phyloP scores from a whole-genome alignment of 768 basidiomycete species.

The Rhodocollybia butyracea region DNA sequence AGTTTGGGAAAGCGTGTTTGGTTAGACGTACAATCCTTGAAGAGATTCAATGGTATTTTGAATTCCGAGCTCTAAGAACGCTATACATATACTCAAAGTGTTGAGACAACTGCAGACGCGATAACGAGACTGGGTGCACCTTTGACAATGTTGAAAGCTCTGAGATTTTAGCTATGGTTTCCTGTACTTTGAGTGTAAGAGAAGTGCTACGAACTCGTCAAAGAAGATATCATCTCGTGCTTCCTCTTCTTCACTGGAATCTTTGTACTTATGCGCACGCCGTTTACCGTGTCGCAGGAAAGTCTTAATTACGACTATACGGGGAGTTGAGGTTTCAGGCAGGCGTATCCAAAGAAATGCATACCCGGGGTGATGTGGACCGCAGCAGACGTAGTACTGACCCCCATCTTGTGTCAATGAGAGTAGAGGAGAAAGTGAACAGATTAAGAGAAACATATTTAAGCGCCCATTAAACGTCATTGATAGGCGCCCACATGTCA shows the following conservation, averaged over 20 bases:
- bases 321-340: too few relatives aligned
- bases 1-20: neutral
- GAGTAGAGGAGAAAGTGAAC: slow-evolving; percentile 6
- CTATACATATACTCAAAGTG: slow-evolving; percentile 19
- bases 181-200: neutral
- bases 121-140: slow-evolving; percentile 16
- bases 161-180: slow-evolving; percentile 16
- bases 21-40: slow-evolving; percentile 50
- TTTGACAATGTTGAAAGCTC: slow-evolving; percentile 71
- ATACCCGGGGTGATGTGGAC: slow-evolving; percentile 51
- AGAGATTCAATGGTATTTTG: slow-evolving; percentile 70
- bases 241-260: slow-evolving; percentile 37
- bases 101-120: neutral
- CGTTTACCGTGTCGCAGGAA: slow-evolving; percentile 45
- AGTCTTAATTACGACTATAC: slow-evolving; percentile 53
- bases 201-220: slow-evolving; percentile 54
- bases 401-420: slow-evolving; percentile 37
- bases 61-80: slow-evolving; percentile 64
- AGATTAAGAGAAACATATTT: neutral
- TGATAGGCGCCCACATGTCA: too few relatives aligned
- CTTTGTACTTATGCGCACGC: slow-evolving; percentile 36
- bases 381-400: slow-evolving; percentile 52
- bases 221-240: slow-evolving; percentile 63
- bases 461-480: neutral
- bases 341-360: slow-evolving; percentile 3